These are phyloP conservation scores for Cenchrus americanus DNA, from an alignment of 176 grass and related monocot genomes.

Conservation along the genomic window DNA sequence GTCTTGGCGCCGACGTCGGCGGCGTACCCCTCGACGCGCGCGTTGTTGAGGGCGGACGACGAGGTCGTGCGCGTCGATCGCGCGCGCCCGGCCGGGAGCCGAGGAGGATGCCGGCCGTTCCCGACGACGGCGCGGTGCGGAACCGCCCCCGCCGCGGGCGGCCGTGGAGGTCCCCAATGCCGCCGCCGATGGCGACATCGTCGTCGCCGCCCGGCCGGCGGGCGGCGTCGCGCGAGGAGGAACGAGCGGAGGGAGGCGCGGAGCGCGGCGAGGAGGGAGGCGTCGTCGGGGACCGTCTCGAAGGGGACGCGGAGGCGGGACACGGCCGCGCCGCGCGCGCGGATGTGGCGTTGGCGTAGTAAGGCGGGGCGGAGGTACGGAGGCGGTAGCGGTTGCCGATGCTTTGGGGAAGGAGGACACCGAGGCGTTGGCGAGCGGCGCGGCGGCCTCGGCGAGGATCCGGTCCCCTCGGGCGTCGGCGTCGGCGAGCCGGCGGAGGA, in stretches of 20 bases:
- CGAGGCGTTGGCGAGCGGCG: slow-evolving; percentile 40
- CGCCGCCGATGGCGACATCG: slow-evolving; percentile 7
- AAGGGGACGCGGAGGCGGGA: slow-evolving; percentile 42
- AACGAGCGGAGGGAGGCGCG: slow-evolving; percentile 30
- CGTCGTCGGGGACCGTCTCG: background rate
- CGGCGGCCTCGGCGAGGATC: background rate
- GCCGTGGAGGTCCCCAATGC: background rate
- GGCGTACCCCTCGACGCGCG: slow-evolving; percentile 42
- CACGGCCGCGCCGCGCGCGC: slow-evolving; percentile 34
- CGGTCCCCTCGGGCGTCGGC: slow-evolving; percentile 2
- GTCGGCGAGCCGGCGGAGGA: slow-evolving; percentile 37
- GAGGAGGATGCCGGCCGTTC: slow-evolving; percentile 66
- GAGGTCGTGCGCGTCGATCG: slow-evolving; percentile 68
- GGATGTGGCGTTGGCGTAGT: background rate
- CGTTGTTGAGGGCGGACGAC: slow-evolving; percentile 92
- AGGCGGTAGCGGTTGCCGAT: slow-evolving; percentile 46
- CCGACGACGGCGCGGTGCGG: slow-evolving; percentile 56
- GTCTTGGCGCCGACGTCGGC: slow-evolving; percentile 62
- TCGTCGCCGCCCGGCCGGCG: background rate
- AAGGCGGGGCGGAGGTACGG: slow-evolving; percentile 50
- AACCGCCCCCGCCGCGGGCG: background rate
- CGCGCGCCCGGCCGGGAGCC: slow-evolving; percentile 32
- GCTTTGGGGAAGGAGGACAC: slow-evolving; percentile 48
- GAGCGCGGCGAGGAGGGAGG: slow-evolving; percentile 31
- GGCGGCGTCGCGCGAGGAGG: background rate